Conservation (phyloP, 2,329 filamentous ascomycete species). For the Xylogone sp. region DNA sequence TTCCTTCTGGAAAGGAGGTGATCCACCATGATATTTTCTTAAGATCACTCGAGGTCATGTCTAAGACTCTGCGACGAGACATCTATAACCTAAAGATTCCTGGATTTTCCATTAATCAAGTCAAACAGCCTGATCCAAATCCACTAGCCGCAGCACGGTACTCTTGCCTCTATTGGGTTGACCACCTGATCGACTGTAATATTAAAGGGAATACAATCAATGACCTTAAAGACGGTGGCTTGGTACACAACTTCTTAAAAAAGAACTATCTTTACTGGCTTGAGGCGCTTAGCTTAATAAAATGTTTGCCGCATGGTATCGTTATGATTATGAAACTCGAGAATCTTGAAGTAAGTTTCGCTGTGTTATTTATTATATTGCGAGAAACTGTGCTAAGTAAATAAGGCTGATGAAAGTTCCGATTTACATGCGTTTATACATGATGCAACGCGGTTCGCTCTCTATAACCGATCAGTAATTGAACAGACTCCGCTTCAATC, state of each 20-base stretch:
- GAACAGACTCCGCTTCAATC: constrained; percentile 27
- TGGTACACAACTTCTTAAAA: constrained; percentile 14
- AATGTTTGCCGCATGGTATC: constrained; percentile 13
- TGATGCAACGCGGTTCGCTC: constrained; percentile 16
- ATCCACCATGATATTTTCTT: constrained; percentile 30
- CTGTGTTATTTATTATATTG: constrained; percentile 2
- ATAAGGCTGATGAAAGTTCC: constrained; percentile 5
- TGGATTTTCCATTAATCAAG: constrained; percentile 17
- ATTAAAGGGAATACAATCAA: neutral
- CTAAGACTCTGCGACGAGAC: constrained; percentile 25
- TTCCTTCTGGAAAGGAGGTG: constrained; percentile 20
- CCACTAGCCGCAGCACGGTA: constrained; percentile 26
- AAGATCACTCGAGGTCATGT: constrained; percentile 30
- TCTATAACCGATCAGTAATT: constrained; percentile 21
- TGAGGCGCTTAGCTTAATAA: constrained; percentile 22
- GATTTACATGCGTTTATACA: constrained; percentile 9
- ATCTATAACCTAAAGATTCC: constrained; percentile 27
- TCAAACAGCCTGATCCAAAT: constrained; percentile 18
- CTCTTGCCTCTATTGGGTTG: constrained; percentile 31
- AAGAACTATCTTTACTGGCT: constrained; percentile 22
- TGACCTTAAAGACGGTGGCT: constrained; percentile 9
- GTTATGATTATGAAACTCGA: constrained; percentile 17
- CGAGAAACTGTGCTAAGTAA: neutral
- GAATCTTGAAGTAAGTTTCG: constrained; percentile 6
- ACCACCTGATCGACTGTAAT: constrained; percentile 19